These are phyloP conservation scores for Aspergillus vadensis DNA, from an alignment of 2,329 filamentous ascomycete genomes.

Conservation along the genomic window DNA sequence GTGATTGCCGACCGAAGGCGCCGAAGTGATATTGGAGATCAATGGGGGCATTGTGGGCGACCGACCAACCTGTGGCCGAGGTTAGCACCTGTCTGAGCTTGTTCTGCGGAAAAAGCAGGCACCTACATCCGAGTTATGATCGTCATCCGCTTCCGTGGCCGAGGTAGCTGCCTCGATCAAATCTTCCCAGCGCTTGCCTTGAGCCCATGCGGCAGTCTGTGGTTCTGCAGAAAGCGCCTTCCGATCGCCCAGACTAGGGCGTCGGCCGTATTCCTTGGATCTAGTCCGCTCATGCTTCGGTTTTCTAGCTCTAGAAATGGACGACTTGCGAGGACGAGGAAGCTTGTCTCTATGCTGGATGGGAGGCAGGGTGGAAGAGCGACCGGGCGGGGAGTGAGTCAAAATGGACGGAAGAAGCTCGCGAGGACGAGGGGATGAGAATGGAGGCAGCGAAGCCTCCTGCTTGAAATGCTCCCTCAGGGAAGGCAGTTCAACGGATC, in stretches of 20 bases:
- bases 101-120: slow-evolving; percentile 16
- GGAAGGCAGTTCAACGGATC: slow-evolving; percentile 70
- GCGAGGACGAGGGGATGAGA: slow-evolving; percentile 63
- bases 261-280: slow-evolving; percentile 73
- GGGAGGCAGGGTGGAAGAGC: slow-evolving; percentile 84
- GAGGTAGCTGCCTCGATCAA: slow-evolving; percentile 92
- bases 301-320: slow-evolving; percentile 73
- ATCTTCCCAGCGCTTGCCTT: slow-evolving; percentile 94
- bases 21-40: slow-evolving; percentile 42
- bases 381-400: slow-evolving; percentile 74
- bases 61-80: slow-evolving; percentile 35
- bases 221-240: slow-evolving; percentile 89
- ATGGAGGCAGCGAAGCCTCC: slow-evolving; percentile 65
- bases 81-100: slow-evolving; percentile 37
- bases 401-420: slow-evolving; percentile 83
- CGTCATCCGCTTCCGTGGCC: slow-evolving; percentile 86
- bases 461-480: slow-evolving; percentile 70
- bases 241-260: slow-evolving; percentile 71
- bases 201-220: slow-evolving; percentile 66
- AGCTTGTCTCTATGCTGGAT: slow-evolving; percentile 73
- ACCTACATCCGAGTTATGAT: slow-evolving; percentile 70
- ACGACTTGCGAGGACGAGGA: slow-evolving; percentile 78
- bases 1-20: slow-evolving; percentile 47
- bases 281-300: slow-evolving; percentile 78
- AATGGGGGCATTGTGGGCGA: slow-evolving; percentile 45